Evolutionary conservation across 768 basidiomycete species (phyloP), one percentile per base, ranked within the genome.

Genomic region (Amanita rubescens): DNA sequence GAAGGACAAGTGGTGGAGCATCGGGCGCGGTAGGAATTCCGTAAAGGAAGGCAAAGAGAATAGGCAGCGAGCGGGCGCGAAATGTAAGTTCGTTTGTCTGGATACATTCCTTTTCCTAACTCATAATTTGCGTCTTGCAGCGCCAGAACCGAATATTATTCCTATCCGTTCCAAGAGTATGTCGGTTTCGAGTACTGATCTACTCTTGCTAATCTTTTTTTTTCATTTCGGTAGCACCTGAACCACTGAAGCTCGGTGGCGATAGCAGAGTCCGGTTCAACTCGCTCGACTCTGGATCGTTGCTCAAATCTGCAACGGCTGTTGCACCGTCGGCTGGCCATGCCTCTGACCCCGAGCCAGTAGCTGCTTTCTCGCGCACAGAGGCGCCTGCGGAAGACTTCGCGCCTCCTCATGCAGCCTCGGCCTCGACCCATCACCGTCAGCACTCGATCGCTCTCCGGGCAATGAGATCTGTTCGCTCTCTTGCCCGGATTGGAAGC

Each of bases 1-100:
- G 56, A 79, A 74, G 60, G 75, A 76, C 61, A 86, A 82, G 65
- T 91, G 88, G 87, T 91, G 88, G 90, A 90, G 78, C 57, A 82
- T 91, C 55, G 82, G 86, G 5, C 70, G 86, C 12, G 85, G 85
- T 9, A 69, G 84, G 59, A 89, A 79, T 66, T 73, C 69, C 14
- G 75, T 75, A 57, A 66, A 71, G 57, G 65, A 67, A 57, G 67
- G 65, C 57, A 72, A 71, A 32, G 70, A 72, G 49, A 67, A 69
- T 24, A 71, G 71, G 55, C 62, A 66, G 12, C 38, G n/a, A n/a
- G 49, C 66, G 30, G 69, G 72, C 46, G 66, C 70, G 6, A 77
- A 77, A 63, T 69, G 80, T 81, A 66, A 4, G 69, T 67, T 17
- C 48, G 6, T 56, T 37, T 22, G 11, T 51, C 11, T 53, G n/a